These are phyloP conservation scores for Croton setiger DNA, from an alignment of 441 rosid genomes.

Conservation along the genomic window DNA sequence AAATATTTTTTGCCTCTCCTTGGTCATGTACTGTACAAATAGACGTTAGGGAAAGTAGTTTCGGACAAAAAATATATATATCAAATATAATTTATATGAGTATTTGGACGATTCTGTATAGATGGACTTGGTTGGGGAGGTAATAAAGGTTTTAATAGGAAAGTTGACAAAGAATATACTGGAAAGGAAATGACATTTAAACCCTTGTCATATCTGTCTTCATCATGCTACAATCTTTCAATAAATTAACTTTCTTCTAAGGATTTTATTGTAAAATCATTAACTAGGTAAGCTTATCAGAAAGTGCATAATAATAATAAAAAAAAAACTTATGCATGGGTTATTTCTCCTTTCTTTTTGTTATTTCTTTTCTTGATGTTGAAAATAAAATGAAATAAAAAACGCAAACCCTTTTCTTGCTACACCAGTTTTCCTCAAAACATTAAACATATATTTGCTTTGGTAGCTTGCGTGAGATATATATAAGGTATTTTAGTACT, in stretches of 20 bases:
- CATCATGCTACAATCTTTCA: background rate
- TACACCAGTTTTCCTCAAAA: background rate
- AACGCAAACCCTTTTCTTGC: slow-evolving; percentile 3
- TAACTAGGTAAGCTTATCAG: background rate
- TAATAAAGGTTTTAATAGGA: background rate
- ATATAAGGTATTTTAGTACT: slow-evolving; percentile 22
- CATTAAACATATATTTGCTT: background rate
- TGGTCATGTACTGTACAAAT: too few relatives aligned
- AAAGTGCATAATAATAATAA: background rate
- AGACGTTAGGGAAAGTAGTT: background rate
- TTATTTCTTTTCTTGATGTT: background rate
- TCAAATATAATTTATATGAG: too few relatives aligned
- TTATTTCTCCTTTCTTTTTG: background rate
- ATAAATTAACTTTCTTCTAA: background rate
- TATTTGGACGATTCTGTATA: too few relatives aligned
- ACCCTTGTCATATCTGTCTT: background rate
- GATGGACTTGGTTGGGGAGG: background rate
- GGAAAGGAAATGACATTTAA: background rate
- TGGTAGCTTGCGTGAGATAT: slow-evolving; percentile 11
- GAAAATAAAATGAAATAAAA: background rate
- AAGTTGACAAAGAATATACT: background rate
- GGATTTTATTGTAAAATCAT: background rate
- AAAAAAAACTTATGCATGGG: too few relatives aligned
- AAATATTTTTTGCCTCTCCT: too few relatives aligned
- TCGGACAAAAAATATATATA: background rate